Conservation (phyloP, 1,284 basidiomycete genomes). For the Mycosarcoma mackinlayi region DNA sequence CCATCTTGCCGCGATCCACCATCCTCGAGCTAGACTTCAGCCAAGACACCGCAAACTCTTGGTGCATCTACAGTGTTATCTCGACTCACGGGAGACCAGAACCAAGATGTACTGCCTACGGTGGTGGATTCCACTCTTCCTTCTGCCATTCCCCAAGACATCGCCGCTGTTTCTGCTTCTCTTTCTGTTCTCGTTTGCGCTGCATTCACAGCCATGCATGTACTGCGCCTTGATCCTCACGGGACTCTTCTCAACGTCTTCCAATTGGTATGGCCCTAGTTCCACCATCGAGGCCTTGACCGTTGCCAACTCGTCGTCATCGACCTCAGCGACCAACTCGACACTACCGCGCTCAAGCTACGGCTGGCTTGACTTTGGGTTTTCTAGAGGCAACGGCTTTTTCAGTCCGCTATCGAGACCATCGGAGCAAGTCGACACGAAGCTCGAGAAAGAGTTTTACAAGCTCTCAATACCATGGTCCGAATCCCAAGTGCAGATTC, state of each 20-base stretch:
- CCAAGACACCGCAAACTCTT: not conserved
- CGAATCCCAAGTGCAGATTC: conserved; percentile 18
- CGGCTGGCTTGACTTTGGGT: conserved; percentile 35
- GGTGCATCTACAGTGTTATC: not conserved
- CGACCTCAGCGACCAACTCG: conserved; percentile 6
- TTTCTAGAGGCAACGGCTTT: conserved; percentile 42
- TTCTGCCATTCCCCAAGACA: conserved; percentile 59
- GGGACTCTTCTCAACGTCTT: conserved; percentile 54
- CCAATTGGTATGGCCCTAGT: conserved; percentile 41
- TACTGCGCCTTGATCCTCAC: conserved; percentile 61
- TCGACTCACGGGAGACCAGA: too few species aligned
- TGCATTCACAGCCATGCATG: conserved; percentile 61
- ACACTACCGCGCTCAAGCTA: conserved; percentile 22
- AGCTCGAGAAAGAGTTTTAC: not conserved
- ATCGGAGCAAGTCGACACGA: not conserved
- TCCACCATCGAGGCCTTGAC: not conserved
- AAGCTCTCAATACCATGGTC: conserved; percentile 34
- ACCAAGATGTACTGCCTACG: conserved; percentile 59
- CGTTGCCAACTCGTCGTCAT: not conserved
- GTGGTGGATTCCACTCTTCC: conserved; percentile 64
- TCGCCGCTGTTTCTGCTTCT: conserved; percentile 58
- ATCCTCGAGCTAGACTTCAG: not conserved
- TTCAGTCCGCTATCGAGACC: conserved; percentile 25
- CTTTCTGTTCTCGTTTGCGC: conserved; percentile 57
- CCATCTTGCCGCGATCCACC: conserved; percentile 2